A percentile compares a stretch with the other conserved stretches of the same genome.
Evolutionary conservation across 306 rosid genomes (phyloP).

Genomic region (Cucumis sativus): DNA sequence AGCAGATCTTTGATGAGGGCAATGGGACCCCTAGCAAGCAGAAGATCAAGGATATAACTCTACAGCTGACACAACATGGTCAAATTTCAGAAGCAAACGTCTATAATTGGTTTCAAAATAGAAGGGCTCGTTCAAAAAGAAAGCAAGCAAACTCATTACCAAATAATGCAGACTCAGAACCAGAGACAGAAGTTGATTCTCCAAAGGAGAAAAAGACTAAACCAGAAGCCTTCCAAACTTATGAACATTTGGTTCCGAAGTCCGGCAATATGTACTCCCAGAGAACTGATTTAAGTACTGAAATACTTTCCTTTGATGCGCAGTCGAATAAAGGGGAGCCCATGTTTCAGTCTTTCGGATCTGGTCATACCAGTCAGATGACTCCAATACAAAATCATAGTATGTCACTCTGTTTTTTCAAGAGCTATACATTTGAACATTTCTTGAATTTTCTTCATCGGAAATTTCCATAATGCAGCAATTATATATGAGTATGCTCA

Average conservation of each 20-base stretch:
- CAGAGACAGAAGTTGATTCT: constrained; percentile 34
- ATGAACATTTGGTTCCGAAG: constrained; percentile 22
- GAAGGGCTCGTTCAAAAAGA: constrained; percentile 73
- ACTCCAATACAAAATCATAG: constrained; percentile 1
- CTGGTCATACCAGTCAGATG: background rate
- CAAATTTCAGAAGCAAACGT: constrained; percentile 75
- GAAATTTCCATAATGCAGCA: background rate
- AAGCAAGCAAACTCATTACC: constrained; percentile 29
- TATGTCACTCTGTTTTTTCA: background rate
- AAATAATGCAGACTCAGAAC: constrained; percentile 27
- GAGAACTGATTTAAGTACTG: constrained; percentile 32
- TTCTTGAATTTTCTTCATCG: background rate
- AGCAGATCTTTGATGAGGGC: constrained; percentile 52
- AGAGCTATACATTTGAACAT: background rate
- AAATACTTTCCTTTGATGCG: background rate
- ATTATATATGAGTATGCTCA: background rate
- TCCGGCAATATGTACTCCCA: constrained; percentile 25
- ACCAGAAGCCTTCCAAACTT: constrained; percentile 17
- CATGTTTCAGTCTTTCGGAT: constrained; percentile 9
- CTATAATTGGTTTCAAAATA: constrained; percentile 78
- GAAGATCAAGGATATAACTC: constrained; percentile 59
- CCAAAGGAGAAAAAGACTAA: constrained; percentile 33
- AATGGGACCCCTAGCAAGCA: constrained; percentile 59
- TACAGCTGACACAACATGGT: constrained; percentile 48
- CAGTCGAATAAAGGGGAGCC: constrained; percentile 1